Base-by-base conservation (phyloP, 768 basidiomycete species). In the Podaxis sp. region DNA sequence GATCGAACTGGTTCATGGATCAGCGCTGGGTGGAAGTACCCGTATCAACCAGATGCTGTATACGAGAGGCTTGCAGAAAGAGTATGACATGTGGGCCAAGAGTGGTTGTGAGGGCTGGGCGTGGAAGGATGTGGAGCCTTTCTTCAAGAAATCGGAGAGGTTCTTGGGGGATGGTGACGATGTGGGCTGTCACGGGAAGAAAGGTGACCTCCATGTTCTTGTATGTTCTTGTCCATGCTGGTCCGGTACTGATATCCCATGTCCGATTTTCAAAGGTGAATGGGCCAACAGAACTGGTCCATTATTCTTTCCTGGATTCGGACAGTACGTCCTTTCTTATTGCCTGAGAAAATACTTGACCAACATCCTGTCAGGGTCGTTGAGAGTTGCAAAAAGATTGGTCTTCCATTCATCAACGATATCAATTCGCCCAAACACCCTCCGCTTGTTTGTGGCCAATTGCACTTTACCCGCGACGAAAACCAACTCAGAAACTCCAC, bases 101-200 rank as follows among this genome's bases (percentile, higher is more conserved):
- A 77, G 76, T 10, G 82, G 78, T 4, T 85, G 88, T 51, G 72
- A 80, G 9, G 80, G 81, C 13, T 91, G 86, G 86, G 71, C 81
- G 14, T 86, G 79, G 77, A 76, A 81, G 57, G 77, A 83, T 54
- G 74, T 90, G 56, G 71, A 76, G 54, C 67, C 72, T 83, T 90
- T 88, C 63, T 86, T 90, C 66, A 77, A 69, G 38, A 90, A 88
- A 69, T 88, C 90, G 42, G 89, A 91, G 69, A 77, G 73, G 21
- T 90, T 78, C 64, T 36, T 61, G 13, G 36, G 40, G 14, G 51
- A 54, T 16, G 44, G 50, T 27, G 51, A 46, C 48, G 59, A 62
- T 23, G 37, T 44, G 5, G 25, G 61, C 11, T 59, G 5, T 14
- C 50, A 48, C 53, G 62, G 46, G 10, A 51, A 47, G 40, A 73